phyloP scores from a whole-genome alignment of 192 early-diverging fungal species.

The Coemansia sp. region DNA sequence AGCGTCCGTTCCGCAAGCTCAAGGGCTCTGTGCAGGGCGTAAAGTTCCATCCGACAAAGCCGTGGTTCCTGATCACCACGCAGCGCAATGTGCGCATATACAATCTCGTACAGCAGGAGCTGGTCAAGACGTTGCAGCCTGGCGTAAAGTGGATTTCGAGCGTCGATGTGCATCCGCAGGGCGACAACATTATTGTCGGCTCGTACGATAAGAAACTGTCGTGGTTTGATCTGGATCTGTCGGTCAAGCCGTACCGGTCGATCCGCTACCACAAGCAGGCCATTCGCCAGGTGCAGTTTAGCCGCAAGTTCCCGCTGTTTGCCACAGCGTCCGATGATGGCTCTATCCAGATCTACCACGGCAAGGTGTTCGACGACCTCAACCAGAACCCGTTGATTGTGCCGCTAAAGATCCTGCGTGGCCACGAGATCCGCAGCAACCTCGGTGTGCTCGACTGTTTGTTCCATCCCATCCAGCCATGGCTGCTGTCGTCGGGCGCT shows the following conservation, averaged over 20 bases:
- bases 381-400: constrained; percentile 97
- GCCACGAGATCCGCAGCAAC: constrained; percentile 69
- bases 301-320: constrained; percentile 88
- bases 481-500: constrained; percentile 91
- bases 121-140: constrained; percentile 78
- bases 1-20: constrained; percentile 87
- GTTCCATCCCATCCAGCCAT: constrained; percentile 97
- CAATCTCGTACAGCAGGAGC: constrained; percentile 85
- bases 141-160: constrained; percentile 94
- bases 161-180: constrained; percentile 89
- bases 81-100: constrained; percentile 93
- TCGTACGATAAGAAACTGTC: constrained; percentile 91
- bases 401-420: constrained; percentile 91
- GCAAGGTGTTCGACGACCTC: constrained; percentile 96
- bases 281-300: constrained; percentile 83
- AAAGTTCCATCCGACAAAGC: constrained; percentile 89
- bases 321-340: constrained; percentile 92
- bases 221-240: constrained; percentile 98
- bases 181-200: constrained; percentile 95
- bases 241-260: constrained; percentile 87
- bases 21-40: constrained; percentile 86
- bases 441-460: constrained; percentile 78
- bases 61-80: constrained; percentile 91
- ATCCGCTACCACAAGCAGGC: constrained; percentile 87
- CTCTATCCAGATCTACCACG: constrained; percentile 92